Conservation (phyloP, 2,329 filamentous ascomycete genomes). For the Coleophoma crateriformis region DNA sequence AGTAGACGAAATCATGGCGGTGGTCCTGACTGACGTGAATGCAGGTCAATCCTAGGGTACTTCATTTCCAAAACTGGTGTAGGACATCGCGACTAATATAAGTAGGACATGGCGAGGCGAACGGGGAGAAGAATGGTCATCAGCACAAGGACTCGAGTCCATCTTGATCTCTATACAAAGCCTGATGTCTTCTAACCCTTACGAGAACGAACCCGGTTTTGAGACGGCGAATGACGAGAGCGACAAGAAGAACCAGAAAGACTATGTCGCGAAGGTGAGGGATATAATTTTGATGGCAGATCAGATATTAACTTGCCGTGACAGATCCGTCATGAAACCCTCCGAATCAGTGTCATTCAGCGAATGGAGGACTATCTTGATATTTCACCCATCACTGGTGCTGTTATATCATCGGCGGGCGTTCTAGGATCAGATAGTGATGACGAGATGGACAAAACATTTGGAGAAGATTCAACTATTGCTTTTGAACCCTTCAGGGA, state of each 20-base stretch:
- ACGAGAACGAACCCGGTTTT: conserved; percentile 93
- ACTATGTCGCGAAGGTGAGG: conserved; percentile 72
- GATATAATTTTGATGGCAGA: background rate
- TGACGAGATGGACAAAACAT: conserved; percentile 42
- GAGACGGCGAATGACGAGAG: conserved; percentile 64
- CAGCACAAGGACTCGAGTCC: conserved; percentile 90
- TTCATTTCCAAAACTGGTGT: background rate
- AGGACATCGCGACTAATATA: conserved; percentile 5
- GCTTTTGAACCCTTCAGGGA: conserved; percentile 86
- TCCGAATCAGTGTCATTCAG: conserved; percentile 81
- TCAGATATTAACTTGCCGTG: background rate
- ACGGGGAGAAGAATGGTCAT: conserved; percentile 90
- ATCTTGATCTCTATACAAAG: conserved; percentile 95
- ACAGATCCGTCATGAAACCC: conserved; percentile 84
- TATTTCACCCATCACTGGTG: conserved; percentile 47
- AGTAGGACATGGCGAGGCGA: conserved; percentile 90
- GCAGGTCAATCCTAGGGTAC: conserved; percentile 81
- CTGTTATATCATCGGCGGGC: conserved; percentile 28
- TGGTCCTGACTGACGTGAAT: conserved; percentile 12
- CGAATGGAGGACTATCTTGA: conserved; percentile 75
- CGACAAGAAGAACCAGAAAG: conserved; percentile 68
- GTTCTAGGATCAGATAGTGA: conserved; percentile 33
- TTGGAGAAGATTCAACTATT: conserved; percentile 39
- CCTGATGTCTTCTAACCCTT: conserved; percentile 88
- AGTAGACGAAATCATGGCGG: conserved; percentile 29